Evolutionary conservation across 805 yeast genomes (phyloP), one percentile per base, ranked within the genome.

Genomic region (Priceomyces medius): DNA sequence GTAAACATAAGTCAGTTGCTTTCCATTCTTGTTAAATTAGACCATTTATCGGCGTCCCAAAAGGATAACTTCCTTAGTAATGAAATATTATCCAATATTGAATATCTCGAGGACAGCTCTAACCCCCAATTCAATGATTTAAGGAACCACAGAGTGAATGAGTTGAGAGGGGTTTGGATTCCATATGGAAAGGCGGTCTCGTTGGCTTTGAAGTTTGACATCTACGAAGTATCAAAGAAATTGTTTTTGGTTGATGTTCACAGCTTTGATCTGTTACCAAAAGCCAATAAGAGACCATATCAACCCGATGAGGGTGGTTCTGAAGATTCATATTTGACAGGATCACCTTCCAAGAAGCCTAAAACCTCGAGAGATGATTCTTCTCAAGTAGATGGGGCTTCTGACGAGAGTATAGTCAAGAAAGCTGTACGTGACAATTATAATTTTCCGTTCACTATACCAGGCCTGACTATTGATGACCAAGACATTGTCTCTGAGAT

Each of bases 221-320:
- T 69, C 27, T 70, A 70, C 50, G 65, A 61, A 38, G 44, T 67
- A 34, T 52, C 59, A 20, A 68, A 68, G 51, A 54, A 50, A 41
- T 50, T 70, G 35, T 67, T 69, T 40, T 53, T 70, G 40, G 59
- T 70, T n/a, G 74, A 70, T 45, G 76, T 70, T 28, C 76, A 70
- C 45, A 74, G 68, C 42, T 69, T 53, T 45, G 73, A 68, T 40
- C 54, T 52, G 42, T 56, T 70, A 20, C 72, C 72, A 7, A 55
- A 51, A 42, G 44, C 46, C 19, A 47, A 40, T 26, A 53, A 56
- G 29, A 38, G 63, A 31, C 24, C 42, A 10, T 40, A 38, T n/a
- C 45, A 44, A 9, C 54, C 48, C 2, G 58, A 51, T 20, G 47
- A 41, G 6, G 44, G 45, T 21, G 43, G 39, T 14, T 19, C 35